Evolutionary conservation across 805 yeast genomes (phyloP).

Genomic region (Vanderwaltozyma tropicalis): DNA sequence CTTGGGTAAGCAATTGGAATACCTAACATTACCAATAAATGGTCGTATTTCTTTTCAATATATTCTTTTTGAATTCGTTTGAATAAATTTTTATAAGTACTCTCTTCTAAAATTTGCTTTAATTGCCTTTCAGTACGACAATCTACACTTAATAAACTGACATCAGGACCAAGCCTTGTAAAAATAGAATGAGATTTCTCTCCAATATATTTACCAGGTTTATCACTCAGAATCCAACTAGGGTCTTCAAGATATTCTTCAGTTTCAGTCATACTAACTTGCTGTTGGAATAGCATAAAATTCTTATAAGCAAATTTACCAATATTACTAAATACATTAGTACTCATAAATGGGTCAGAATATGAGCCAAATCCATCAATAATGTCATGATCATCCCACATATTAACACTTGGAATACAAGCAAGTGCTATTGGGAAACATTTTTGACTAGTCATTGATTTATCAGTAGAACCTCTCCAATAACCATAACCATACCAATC

Average conservation of each 20-base stretch:
- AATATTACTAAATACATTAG: slow-evolving; percentile 55
- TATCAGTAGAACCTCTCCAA: slow-evolving; percentile 53
- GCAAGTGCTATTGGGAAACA: slow-evolving; percentile 68
- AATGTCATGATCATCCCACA: slow-evolving; percentile 92
- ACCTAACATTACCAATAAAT: slow-evolving; percentile 74
- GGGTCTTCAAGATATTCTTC: slow-evolving; percentile 33
- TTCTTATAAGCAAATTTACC: slow-evolving; percentile 77
- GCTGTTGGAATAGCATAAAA: slow-evolving; percentile 89
- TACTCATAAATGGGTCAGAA: slow-evolving; percentile 59
- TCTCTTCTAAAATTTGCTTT: slow-evolving; percentile 41
- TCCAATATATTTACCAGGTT: slow-evolving; percentile 51
- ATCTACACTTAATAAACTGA: slow-evolving; percentile 72
- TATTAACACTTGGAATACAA: slow-evolving; percentile 74
- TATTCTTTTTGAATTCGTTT: slow-evolving; percentile 49
- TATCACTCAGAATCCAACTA: slow-evolving; percentile 52
- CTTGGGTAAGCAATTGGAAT: slow-evolving; percentile 95
- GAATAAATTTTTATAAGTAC: slow-evolving; percentile 54
- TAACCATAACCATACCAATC: slow-evolving; percentile 87
- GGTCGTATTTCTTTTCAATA: slow-evolving; percentile 43
- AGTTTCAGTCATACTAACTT: slow-evolving; percentile 37
- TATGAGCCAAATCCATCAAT: slow-evolving; percentile 96
- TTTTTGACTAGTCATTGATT: slow-evolving; percentile 55
- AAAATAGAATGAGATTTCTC: slow-evolving; percentile 59
- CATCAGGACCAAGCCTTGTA: slow-evolving; percentile 62
- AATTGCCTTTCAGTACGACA: slow-evolving; percentile 84